These are phyloP conservation scores for Hypoxylon perforatum DNA, from an alignment of 495 filamentous ascomycete genomes.

Conservation along the genomic window DNA sequence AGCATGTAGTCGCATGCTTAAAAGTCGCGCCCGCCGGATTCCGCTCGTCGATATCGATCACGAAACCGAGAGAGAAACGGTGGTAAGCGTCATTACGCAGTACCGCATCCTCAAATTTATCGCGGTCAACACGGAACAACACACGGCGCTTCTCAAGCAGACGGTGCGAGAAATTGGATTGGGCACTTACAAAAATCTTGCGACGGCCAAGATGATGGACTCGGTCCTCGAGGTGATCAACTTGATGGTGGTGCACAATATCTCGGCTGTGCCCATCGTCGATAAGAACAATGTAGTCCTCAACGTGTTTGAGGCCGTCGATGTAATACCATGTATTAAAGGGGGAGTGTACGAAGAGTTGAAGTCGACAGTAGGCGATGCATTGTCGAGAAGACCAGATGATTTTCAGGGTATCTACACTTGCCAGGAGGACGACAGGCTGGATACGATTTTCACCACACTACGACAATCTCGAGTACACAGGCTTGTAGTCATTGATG, in stretches of 20 bases:
- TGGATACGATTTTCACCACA: slow-evolving; percentile 97
- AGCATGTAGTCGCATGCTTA: slow-evolving; percentile 93
- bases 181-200: slow-evolving; percentile 83
- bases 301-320: slow-evolving; percentile 98
- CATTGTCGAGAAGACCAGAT: slow-evolving; percentile 84
- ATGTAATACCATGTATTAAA: slow-evolving; percentile 96
- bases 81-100: slow-evolving; percentile 96
- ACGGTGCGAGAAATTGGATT: slow-evolving; percentile 85
- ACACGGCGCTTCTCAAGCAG: slow-evolving; percentile 90
- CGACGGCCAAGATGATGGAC: slow-evolving; percentile 88
- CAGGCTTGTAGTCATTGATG: slow-evolving; percentile 90
- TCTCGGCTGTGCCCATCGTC: slow-evolving; percentile 93
- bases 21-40: slow-evolving; percentile 91
- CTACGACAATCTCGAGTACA: slow-evolving; percentile 95
- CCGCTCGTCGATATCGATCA: slow-evolving; percentile 94
- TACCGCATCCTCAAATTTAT: slow-evolving; percentile 99
- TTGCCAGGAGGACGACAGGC: slow-evolving; percentile 87
- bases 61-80: slow-evolving; percentile 91
- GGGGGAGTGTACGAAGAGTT: slow-evolving; percentile 93
- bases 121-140: slow-evolving; percentile 89
- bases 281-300: slow-evolving; percentile 84
- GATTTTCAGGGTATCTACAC: slow-evolving; percentile 98
- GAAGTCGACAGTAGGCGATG: slow-evolving; percentile 86
- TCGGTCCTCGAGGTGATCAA: slow-evolving; percentile 97
- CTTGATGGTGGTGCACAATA: slow-evolving; percentile 88